A percentile compares a stretch with the other conserved stretches of the same genome.
These are phyloP conservation scores for Diaporthe sp. DNA, from an alignment of 2,329 filamentous ascomycete genomes.

Conservation along the genomic window DNA sequence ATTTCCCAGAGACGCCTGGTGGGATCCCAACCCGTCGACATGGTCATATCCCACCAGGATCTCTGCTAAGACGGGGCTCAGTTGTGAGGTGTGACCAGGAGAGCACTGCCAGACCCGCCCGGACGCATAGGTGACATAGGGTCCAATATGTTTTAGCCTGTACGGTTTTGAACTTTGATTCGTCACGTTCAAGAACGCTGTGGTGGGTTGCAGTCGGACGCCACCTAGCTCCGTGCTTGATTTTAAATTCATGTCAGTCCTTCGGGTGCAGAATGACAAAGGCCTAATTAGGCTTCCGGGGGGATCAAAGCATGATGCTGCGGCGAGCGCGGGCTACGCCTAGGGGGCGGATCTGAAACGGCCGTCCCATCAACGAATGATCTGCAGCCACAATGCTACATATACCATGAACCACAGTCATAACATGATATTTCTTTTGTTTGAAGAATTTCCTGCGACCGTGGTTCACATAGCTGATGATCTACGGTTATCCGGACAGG, in stretches of 20 bases:
- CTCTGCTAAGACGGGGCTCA: neutral
- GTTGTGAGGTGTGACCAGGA: neutral
- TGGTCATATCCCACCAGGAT: neutral
- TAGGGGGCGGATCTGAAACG: neutral
- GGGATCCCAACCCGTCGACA: neutral
- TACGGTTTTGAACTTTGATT: neutral
- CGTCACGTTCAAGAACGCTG: neutral
- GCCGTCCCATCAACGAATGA: conserved; percentile 30
- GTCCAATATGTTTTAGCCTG: neutral
- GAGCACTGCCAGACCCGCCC: neutral
- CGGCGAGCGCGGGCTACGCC: neutral
- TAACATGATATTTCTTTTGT: conserved; percentile 16
- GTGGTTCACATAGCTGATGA: neutral
- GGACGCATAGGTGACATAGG: neutral
- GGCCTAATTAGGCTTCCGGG: neutral
- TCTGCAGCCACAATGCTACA: conserved; percentile 27
- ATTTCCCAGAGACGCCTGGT: neutral
- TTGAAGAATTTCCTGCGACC: neutral
- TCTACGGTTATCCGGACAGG: conserved; percentile 14
- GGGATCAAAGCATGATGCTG: conserved; percentile 7
- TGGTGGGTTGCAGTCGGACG: neutral
- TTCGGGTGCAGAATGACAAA: neutral
- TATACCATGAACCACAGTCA: conserved; percentile 3
- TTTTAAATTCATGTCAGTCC: neutral
- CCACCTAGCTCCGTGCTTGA: neutral